Conservation (phyloP, 140 eudicot genomes). For the Bidens hawaiensis region DNA sequence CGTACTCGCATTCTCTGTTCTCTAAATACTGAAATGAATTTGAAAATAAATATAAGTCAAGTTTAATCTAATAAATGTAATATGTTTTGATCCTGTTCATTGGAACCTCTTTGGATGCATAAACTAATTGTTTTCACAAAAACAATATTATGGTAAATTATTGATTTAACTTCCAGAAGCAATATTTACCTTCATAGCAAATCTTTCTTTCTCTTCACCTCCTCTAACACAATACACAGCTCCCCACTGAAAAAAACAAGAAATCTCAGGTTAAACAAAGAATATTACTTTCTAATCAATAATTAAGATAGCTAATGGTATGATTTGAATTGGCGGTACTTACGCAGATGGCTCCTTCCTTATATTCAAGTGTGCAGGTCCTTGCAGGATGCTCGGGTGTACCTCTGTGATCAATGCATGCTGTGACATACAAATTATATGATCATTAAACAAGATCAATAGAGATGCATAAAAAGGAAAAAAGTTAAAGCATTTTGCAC, state of each 20-base stretch:
- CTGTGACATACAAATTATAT: slow-evolving; percentile 33
- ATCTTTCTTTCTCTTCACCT: slow-evolving; percentile 73
- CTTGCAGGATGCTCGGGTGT: slow-evolving; percentile 97
- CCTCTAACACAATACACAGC: slow-evolving; percentile 87
- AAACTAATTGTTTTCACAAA: not conserved
- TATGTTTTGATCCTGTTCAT: too few relatives aligned
- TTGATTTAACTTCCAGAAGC: slow-evolving; percentile 2
- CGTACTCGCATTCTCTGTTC: slow-evolving; percentile 92
- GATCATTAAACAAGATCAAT: not conserved
- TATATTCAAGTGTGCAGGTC: slow-evolving; percentile 83
- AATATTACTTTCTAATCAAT: too few relatives aligned
- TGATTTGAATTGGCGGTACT: slow-evolving; percentile 18
- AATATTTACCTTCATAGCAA: slow-evolving; percentile 91
- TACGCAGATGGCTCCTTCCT: slow-evolving; percentile 84
- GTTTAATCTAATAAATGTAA: too few relatives aligned
- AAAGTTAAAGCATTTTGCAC: not conserved
- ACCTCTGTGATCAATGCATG: slow-evolving; percentile 91
- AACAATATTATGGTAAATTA: not conserved
- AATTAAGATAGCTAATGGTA: not conserved
- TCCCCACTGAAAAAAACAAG: slow-evolving; percentile 66
- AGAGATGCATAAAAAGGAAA: not conserved
- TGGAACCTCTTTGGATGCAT: too few relatives aligned
- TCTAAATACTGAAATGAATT: slow-evolving; percentile 62
- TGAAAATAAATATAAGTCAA: too few relatives aligned
- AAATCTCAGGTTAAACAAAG: not conserved